Conservation (phyloP, 768 basidiomycete species). For the Lentinula raphanica region DNA sequence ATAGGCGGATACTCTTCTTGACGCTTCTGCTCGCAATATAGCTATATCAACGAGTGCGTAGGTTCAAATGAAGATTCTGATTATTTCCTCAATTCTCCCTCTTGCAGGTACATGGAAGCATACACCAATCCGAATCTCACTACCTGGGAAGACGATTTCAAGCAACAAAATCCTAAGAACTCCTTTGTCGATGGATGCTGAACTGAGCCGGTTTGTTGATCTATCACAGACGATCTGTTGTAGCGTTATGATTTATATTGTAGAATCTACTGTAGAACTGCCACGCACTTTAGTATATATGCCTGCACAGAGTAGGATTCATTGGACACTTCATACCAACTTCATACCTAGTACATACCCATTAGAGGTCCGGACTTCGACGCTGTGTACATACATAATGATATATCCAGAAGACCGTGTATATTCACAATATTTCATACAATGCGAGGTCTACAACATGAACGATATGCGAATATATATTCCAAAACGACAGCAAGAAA, state of each 20-base stretch:
- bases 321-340: not conserved
- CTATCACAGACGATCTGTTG: not conserved
- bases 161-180: conserved; percentile 48
- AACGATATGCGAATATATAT: not conserved
- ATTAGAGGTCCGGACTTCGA: not conserved
- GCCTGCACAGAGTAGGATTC: not conserved
- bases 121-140: conserved; percentile 51
- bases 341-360: not conserved
- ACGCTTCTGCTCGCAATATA: not conserved
- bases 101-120: conserved; percentile 49
- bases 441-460: not conserved
- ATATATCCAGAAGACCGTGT: too few species aligned
- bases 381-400: not conserved
- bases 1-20: not conserved
- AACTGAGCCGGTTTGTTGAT: not conserved
- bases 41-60: conserved; percentile 56
- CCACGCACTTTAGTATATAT: not conserved
- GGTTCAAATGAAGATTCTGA: not conserved
- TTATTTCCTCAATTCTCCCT: not conserved
- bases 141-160: conserved; percentile 39
- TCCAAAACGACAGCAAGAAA: conserved; percentile 3
- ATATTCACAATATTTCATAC: not conserved
- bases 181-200: conserved; percentile 37
- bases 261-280: not conserved
- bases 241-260: not conserved